Conservation (phyloP, 768 basidiomycete genomes). For the Podaxis carcinomalis region DNA sequence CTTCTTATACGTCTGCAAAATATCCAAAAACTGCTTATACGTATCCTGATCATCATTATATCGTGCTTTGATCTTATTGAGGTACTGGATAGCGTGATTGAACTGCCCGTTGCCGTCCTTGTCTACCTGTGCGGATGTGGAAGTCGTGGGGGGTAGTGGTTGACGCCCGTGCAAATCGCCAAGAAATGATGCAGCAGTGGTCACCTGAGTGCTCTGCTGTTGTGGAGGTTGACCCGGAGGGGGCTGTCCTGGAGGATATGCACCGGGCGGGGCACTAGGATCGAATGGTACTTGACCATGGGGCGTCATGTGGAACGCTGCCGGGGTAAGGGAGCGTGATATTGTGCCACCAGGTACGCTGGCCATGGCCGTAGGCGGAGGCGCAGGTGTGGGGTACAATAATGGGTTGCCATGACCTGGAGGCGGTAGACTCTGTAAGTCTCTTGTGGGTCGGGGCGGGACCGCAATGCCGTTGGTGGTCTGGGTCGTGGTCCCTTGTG, state of each 20-base stretch:
- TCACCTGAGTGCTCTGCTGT: conserved; percentile 35
- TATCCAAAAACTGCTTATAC: conserved; percentile 87
- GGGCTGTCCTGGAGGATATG: conserved; percentile 30
- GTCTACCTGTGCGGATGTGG: conserved; percentile 28
- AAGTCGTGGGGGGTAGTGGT: conserved; percentile 26
- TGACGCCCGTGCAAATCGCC: conserved; percentile 40
- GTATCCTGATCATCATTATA: conserved; percentile 88
- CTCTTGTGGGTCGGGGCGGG: conserved; percentile 25
- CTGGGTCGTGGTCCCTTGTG: conserved; percentile 67
- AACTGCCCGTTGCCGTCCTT: conserved; percentile 61
- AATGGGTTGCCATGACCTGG: conserved; percentile 25
- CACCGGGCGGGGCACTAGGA: conserved; percentile 3
- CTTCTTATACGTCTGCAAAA: conserved; percentile 83
- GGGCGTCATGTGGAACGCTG: conserved; percentile 36
- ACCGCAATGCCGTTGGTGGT: conserved; percentile 38
- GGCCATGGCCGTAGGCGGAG: conserved; percentile 29
- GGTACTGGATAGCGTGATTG: conserved; percentile 92
- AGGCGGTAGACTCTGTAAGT: conserved; percentile 24
- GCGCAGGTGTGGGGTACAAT: conserved; percentile 23
- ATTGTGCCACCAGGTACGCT: conserved; percentile 31
- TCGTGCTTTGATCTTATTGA: conserved; percentile 97
- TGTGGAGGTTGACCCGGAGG: conserved; percentile 44
- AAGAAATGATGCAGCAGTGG: conserved; percentile 61
- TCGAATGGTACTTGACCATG: conserved; percentile 37
- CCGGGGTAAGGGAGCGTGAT: conserved; percentile 38